Percentiles rank a stretch among this genome's conserved stretches.
Conservation (phyloP, 108 stramenopile species). For the Halocafeteria seosinensis region DNA sequence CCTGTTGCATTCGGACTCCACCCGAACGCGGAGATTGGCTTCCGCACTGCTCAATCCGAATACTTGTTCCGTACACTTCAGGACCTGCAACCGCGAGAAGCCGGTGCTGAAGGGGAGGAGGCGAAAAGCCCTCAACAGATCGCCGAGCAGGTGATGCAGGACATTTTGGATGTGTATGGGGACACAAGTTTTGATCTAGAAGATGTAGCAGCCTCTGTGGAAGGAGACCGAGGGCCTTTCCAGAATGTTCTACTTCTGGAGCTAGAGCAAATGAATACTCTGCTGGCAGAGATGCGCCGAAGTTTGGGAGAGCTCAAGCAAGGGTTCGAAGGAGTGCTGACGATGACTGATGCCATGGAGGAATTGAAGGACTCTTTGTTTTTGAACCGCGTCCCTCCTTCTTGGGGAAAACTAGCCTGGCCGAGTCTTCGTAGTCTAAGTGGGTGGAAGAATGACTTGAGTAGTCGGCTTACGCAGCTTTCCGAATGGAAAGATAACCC, state of each 20-base stretch:
- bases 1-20: conserved; percentile 77
- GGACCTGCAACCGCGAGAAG: conserved; percentile 40
- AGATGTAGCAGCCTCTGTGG: conserved; percentile 43
- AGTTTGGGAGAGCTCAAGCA: conserved; percentile 61
- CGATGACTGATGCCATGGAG: conserved; percentile 73
- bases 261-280: conserved; percentile 68
- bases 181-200: conserved; percentile 65
- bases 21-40: conserved; percentile 79
- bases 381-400: conserved; percentile 49
- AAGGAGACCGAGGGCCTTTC: conserved; percentile 49
- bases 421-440: conserved; percentile 46
- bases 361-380: conserved; percentile 47
- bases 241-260: conserved; percentile 75
- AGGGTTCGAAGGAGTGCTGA: conserved; percentile 69
- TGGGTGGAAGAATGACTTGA: conserved; percentile 53
- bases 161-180: conserved; percentile 55
- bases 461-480: conserved; percentile 45
- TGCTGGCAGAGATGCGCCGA: conserved; percentile 54
- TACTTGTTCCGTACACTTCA: conserved; percentile 38
- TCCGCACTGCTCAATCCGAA: conserved; percentile 62
- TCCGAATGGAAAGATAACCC: conserved; percentile 69
- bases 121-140: conserved; percentile 32
- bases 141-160: conserved; percentile 37
- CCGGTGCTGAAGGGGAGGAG: conserved; percentile 23
- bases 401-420: conserved; percentile 63